phyloP scores from a whole-genome alignment of 1,139 yeast genomes.

The Kurtzmaniella quercitrusa region DNA sequence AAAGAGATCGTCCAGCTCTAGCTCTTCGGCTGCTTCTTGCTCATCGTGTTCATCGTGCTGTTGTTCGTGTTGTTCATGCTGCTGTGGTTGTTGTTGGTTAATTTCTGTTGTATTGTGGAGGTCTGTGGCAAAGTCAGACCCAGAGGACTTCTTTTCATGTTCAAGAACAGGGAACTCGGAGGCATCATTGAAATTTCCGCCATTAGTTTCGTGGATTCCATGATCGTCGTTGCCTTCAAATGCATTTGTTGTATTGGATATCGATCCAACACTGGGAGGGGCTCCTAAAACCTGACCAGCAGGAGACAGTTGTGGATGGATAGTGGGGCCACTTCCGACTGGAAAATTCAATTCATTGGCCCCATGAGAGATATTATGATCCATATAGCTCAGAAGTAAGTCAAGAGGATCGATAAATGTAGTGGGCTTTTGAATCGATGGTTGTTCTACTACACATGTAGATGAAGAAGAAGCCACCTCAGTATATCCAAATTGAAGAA shows the following conservation, averaged over 20 bases:
- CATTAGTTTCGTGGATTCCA: neutral
- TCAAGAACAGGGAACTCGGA: neutral
- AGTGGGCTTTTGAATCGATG: neutral
- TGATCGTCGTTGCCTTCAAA: neutral
- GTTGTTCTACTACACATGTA: neutral
- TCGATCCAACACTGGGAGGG: conserved; percentile 21
- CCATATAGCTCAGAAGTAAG: conserved; percentile 35
- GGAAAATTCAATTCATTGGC: neutral
- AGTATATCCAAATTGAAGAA: conserved; percentile 46
- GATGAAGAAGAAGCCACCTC: conserved; percentile 8
- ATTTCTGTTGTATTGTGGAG: conserved; percentile 35
- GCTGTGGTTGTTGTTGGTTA: conserved; percentile 8
- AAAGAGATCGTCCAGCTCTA: conserved; percentile 36
- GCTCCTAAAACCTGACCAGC: conserved; percentile 15
- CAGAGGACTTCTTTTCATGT: neutral
- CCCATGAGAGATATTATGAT: conserved; percentile 22
- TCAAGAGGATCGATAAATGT: conserved; percentile 18
- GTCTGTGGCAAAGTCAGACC: neutral
- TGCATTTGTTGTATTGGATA: neutral
- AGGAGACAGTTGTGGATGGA: conserved; percentile 6
- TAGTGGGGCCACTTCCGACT: conserved; percentile 5
- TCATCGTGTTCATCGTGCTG: conserved; percentile 25
- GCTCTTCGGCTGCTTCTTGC: conserved; percentile 19
- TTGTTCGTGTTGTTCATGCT: too few relatives aligned
- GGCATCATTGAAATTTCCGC: neutral